Conservation (phyloP, 805 yeast species). For the Candida odintsovae region DNA sequence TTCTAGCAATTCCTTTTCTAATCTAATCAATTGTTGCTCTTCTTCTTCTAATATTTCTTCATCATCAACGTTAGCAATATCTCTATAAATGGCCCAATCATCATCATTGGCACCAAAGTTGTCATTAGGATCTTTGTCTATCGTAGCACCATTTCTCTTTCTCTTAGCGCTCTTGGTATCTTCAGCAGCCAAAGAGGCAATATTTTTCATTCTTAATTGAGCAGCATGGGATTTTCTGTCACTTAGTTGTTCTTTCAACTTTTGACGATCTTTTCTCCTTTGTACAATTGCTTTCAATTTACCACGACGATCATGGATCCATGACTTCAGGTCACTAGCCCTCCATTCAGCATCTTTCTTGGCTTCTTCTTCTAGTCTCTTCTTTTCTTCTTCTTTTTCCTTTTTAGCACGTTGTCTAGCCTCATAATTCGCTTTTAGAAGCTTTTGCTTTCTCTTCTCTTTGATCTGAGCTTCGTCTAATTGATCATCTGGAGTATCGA, state of each 20-base stretch:
- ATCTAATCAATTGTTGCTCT: constrained; percentile 45
- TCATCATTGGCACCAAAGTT: constrained; percentile 94
- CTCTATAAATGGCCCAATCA: constrained; percentile 90
- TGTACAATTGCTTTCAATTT: constrained; percentile 56
- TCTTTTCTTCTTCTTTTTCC: constrained; percentile 64
- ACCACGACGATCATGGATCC: constrained; percentile 70
- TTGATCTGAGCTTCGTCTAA: constrained; percentile 72
- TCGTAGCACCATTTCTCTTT: constrained; percentile 55
- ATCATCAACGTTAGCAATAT: constrained; percentile 68
- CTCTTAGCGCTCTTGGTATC: constrained; percentile 39
- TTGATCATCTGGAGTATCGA: constrained; percentile 81
- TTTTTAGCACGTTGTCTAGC: constrained; percentile 79
- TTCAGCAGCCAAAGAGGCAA: constrained; percentile 81
- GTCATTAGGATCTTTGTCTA: constrained; percentile 89
- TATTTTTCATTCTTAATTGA: constrained; percentile 85
- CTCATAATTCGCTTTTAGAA: constrained; percentile 81
- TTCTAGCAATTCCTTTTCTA: constrained; percentile 75
- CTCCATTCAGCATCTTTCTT: constrained; percentile 76
- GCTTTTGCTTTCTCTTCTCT: constrained; percentile 79
- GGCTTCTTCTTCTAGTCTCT: constrained; percentile 53
- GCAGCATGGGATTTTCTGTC: constrained; percentile 91
- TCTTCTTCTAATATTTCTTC: constrained; percentile 79
- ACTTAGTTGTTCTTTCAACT: constrained; percentile 68
- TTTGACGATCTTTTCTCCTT: constrained; percentile 58
- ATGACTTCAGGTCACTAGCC: constrained; percentile 59